Percentiles rank a stretch among this genome's conserved stretches.
These are phyloP conservation scores for Trichoderma sp. DNA, from an alignment of 2,329 filamentous ascomycete species.

Conservation along the genomic window DNA sequence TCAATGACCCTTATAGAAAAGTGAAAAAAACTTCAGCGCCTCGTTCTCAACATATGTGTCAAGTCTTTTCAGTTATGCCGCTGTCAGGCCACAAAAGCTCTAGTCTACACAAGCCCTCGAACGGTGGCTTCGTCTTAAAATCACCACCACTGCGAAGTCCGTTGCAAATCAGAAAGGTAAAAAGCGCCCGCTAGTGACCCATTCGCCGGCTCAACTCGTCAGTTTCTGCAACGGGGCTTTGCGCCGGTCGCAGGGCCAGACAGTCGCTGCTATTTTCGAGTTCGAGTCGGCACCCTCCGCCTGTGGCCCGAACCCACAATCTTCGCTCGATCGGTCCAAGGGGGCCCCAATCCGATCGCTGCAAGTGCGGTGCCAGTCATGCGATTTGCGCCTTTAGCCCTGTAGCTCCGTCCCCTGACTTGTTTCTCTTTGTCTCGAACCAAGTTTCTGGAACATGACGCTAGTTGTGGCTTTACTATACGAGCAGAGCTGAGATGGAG, in stretches of 20 bases:
- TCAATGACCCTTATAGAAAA: neutral
- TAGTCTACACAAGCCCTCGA: neutral
- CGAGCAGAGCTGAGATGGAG: neutral
- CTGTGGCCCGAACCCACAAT: neutral
- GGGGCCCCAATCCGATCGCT: slow-evolving; percentile 6
- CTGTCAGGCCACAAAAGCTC: slow-evolving; percentile 8
- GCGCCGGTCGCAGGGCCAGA: neutral
- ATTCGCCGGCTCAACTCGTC: neutral
- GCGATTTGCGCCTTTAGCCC: slow-evolving; percentile 9
- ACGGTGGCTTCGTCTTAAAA: neutral
- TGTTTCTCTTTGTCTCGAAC: slow-evolving; percentile 7
- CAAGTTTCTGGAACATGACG: slow-evolving; percentile 1
- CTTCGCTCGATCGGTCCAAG: slow-evolving; percentile 15
- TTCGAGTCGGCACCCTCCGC: neutral
- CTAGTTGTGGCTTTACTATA: neutral
- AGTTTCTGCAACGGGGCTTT: neutral
- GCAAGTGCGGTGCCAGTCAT: slow-evolving; percentile 6
- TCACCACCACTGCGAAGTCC: neutral
- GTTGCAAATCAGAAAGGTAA: neutral
- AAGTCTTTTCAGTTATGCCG: neutral
- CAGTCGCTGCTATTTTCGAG: neutral
- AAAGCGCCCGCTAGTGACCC: neutral
- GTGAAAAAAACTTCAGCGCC: neutral
- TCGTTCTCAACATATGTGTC: neutral
- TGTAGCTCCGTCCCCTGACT: slow-evolving; percentile 4